Evolutionary conservation across 75 land plant genomes (phyloP), one percentile per base, ranked within the genome.

Genomic region (Gnetum montanum): DNA sequence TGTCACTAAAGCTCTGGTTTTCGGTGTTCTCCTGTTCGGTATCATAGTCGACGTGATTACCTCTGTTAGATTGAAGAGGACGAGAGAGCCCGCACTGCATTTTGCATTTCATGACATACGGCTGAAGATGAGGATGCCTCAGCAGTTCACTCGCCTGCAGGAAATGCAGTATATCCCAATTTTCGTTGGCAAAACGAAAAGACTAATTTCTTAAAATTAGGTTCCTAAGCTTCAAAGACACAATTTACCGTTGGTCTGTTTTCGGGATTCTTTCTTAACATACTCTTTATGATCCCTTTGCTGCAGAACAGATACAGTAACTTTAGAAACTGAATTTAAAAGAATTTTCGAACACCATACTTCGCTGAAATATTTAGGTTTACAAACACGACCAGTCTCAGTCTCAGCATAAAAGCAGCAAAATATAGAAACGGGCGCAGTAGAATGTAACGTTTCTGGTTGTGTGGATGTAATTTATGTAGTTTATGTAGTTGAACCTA

Each of bases 191-290:
- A 7, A 48, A n/a, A 8, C 49, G 6, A 19, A 48, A 6, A 16
- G 59, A 54, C 36, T 34, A 52, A 31, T 24, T 10, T 40, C 24
- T 4, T 4, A 27, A 59, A 6, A 56, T 8, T 15, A 8, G 20
- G 10, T 22, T 18, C 12, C 16, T 6, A n/a, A n/a, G n/a, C n/a
- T n/a, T n/a, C n/a, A n/a, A n/a, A n/a, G n/a, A n/a, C n/a, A n/a
- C n/a, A 26, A 65, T 85, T 59, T 81, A 92, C 97, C 66, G 79
- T 88, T 8, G 97, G 97, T 23, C 97, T 45, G 40, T 69, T 78
- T 59, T 89, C 97, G 11, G 97, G 97, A 54, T 82, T 85, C 64
- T 85, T 92, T 58, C 97, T 68, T 38, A 92, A 64, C 97, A 92
- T 88, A 74, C 86, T 92, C 58, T 80, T 84, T 40, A 92, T 72